Evolutionary conservation across 768 basidiomycete genomes (phyloP).

Genomic region (Leccinum subtestaceum): DNA sequence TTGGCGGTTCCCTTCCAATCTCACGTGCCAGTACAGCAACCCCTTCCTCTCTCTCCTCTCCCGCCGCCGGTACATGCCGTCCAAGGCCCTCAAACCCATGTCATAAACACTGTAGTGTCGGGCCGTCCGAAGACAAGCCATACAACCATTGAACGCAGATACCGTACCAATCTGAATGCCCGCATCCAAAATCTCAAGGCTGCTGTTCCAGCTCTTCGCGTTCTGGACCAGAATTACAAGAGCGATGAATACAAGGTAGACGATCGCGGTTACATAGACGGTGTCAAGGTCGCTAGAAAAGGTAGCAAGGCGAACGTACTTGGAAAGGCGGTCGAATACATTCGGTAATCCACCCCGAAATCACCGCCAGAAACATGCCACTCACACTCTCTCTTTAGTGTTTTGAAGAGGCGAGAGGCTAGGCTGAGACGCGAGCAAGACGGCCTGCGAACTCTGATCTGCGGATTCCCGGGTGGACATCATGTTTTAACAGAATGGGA

Average conservation of each 20-base stretch:
- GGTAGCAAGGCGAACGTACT: conserved; percentile 89
- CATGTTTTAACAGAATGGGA: conserved; percentile 76
- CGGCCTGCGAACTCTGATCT: conserved; percentile 66
- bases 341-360: conserved; percentile 42
- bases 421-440: conserved; percentile 73
- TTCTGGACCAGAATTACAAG: conserved; percentile 57
- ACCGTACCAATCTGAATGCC: conserved; percentile 85
- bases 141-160: conserved; percentile 85
- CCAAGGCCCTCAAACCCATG: conserved; percentile 25
- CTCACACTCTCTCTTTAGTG: conserved; percentile 39
- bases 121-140: conserved; percentile 70
- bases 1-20: conserved; percentile 37
- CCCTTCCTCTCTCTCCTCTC: conserved; percentile 40
- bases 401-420: conserved; percentile 73
- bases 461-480: conserved; percentile 71
- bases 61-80: conserved; percentile 26
- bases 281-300: conserved; percentile 89
- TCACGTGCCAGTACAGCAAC: conserved; percentile 19
- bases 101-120: conserved; percentile 16
- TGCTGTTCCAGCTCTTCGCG: conserved; percentile 80
- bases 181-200: conserved; percentile 78
- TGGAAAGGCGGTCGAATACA: conserved; percentile 89
- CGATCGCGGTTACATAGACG: conserved; percentile 83
- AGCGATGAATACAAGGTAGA: conserved; percentile 56
- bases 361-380: neutral